phyloP scores from a whole-genome alignment of 306 rosid genomes.

The Citrullus amarus region DNA sequence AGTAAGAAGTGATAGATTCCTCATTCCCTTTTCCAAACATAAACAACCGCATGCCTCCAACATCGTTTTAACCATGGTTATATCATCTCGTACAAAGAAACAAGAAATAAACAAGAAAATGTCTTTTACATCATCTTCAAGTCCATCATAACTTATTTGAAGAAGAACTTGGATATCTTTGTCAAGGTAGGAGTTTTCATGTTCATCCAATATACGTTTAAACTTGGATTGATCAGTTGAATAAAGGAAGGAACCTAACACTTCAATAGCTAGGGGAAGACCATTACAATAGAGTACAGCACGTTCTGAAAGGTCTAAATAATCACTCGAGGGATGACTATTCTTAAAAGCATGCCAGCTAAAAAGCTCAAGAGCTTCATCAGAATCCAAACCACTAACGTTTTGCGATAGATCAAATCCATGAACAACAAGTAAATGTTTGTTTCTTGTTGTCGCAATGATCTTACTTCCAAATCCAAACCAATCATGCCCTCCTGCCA shows the following conservation, averaged over 20 bases:
- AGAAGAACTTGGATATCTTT: constrained; percentile 10
- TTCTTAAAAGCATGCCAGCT: constrained; percentile 18
- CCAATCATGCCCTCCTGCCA: background rate
- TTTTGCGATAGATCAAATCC: background rate
- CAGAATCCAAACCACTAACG: background rate
- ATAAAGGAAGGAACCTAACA: constrained; percentile 18
- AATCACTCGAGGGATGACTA: background rate
- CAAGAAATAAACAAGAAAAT: constrained; percentile 28
- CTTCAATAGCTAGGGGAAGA: constrained; percentile 26
- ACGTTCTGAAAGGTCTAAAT: background rate
- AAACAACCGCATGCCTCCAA: constrained; percentile 14
- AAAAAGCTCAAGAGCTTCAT: constrained; percentile 11
- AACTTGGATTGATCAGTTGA: constrained; percentile 4
- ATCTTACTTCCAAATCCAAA: constrained; percentile 12
- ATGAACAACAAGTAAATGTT: background rate
- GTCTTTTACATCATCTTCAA: background rate
- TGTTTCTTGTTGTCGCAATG: constrained; percentile 19
- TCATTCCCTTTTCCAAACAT: constrained; percentile 13
- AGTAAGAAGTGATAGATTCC: constrained; percentile 12
- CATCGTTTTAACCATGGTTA: background rate
- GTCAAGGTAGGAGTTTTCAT: constrained; percentile 5
- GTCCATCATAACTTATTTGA: constrained; percentile 11
- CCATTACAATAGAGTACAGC: constrained; percentile 13
- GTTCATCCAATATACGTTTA: constrained; percentile 8
- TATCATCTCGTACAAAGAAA: constrained; percentile 16